Conservation (phyloP, 192 early-diverging fungal species). For the Backusella westeae region DNA sequence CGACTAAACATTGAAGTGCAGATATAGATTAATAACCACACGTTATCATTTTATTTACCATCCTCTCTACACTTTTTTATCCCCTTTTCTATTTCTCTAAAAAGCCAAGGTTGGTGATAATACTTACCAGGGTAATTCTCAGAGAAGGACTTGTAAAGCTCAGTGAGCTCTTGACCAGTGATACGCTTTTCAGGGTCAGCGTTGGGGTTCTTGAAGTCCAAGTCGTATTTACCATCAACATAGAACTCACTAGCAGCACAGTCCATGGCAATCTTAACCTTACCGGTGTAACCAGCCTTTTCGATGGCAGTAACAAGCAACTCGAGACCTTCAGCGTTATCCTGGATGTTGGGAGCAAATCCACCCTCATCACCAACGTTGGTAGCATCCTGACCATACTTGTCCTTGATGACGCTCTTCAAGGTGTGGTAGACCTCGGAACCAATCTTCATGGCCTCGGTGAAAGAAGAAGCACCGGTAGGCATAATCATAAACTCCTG, state of each 20-base stretch:
- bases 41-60: background rate
- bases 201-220: slow-evolving; percentile 95
- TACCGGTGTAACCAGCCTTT: slow-evolving; percentile 94
- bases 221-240: slow-evolving; percentile 95
- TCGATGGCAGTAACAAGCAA: slow-evolving; percentile 87
- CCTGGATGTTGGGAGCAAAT: slow-evolving; percentile 99
- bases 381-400: slow-evolving; percentile 98
- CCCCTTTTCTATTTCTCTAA: background rate
- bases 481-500: slow-evolving; percentile 99
- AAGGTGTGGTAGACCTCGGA: slow-evolving; percentile 96
- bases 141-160: slow-evolving; percentile 82
- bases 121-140: slow-evolving; percentile 72
- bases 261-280: slow-evolving; percentile 97
- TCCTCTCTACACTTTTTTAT: no score
- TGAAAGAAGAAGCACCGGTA: slow-evolving; percentile 88
- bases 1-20: slow-evolving; percentile 40
- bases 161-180: slow-evolving; percentile 74
- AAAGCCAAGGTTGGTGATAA: slow-evolving; percentile 5
- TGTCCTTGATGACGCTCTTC: slow-evolving; percentile 96
- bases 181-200: slow-evolving; percentile 75
- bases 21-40: background rate
- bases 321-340: slow-evolving; percentile 94
- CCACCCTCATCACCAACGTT: slow-evolving; percentile 99
- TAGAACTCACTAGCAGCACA: slow-evolving; percentile 98
- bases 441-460: slow-evolving; percentile 97